phyloP scores from a whole-genome alignment of 1,284 basidiomycete genomes.

The Cutaneotrichosporon cutaneum region DNA sequence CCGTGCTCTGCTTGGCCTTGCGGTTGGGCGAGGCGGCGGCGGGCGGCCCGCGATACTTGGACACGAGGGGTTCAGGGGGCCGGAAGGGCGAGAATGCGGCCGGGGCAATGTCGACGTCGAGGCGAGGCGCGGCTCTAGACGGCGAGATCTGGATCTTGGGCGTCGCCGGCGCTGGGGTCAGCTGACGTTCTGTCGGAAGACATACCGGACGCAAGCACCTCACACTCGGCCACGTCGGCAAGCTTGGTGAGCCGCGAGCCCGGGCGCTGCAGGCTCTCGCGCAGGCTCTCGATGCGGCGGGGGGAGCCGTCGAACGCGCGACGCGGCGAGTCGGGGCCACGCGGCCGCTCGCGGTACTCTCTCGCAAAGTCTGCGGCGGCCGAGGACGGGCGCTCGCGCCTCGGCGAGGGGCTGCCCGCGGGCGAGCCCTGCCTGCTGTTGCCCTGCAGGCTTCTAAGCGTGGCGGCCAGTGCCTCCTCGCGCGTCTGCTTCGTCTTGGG shows the following conservation, averaged over 20 bases:
- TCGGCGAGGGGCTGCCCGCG: neutral
- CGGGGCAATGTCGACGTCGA: conserved; percentile 19
- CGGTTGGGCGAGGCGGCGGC: conserved; percentile 7
- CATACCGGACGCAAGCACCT: neutral
- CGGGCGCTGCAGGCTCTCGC: conserved; percentile 2
- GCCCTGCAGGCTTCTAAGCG: neutral
- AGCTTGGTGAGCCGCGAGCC: neutral
- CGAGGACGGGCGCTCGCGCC: neutral
- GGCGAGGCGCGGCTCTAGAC: conserved; percentile 10
- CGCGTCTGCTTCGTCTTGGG: conserved; percentile 4
- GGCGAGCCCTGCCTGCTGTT: neutral
- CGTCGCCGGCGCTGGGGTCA: neutral
- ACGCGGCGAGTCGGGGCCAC: neutral
- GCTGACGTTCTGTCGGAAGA: neutral
- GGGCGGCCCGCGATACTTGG: neutral
- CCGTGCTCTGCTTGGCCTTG: conserved; percentile 24
- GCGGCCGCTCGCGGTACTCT: neutral
- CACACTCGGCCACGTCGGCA: conserved; percentile 1
- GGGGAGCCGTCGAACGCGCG: neutral
- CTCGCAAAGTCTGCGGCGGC: conserved; percentile 2
- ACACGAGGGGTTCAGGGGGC: neutral
- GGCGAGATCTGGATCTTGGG: neutral
- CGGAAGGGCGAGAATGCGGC: neutral
- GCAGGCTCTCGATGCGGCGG: neutral
- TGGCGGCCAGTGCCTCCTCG: conserved; percentile 6